Conservation (phyloP, 2,329 filamentous ascomycete genomes). For the Xylariomycetidae sp. region DNA sequence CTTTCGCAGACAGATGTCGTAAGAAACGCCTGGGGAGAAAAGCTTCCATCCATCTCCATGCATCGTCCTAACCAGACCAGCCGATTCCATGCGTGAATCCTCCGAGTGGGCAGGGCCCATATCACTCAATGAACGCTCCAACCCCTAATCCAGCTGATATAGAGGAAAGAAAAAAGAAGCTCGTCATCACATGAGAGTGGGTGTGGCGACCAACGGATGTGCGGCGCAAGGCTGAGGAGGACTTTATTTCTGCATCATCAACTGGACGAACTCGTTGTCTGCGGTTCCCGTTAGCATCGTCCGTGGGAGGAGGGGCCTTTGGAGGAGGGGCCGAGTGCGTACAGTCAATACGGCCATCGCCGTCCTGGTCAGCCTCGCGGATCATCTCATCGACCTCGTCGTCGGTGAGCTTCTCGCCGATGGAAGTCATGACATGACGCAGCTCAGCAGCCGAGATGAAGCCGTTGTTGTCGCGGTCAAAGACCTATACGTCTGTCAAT, state of each 20-base stretch:
- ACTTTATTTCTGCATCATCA: conserved; percentile 90
- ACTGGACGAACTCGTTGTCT: conserved; percentile 92
- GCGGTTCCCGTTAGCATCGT: conserved; percentile 30
- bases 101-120: too few relatives aligned
- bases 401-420: conserved; percentile 85
- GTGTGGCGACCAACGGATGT: conserved; percentile 18
- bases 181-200: conserved; percentile 20
- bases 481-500: conserved; percentile 45
- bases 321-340: conserved; percentile 29
- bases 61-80: too few relatives aligned
- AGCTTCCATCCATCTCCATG: too few relatives aligned
- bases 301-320: neutral
- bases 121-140: too few relatives aligned
- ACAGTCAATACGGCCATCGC: conserved; percentile 86
- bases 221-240: conserved; percentile 12
- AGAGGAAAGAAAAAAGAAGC: conserved; percentile 9
- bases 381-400: conserved; percentile 94
- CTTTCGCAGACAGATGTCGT: too few relatives aligned
- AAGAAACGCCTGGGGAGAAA: too few relatives aligned
- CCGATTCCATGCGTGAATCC: too few relatives aligned
- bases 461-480: conserved; percentile 86
- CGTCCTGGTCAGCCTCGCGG: conserved; percentile 82
- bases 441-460: conserved; percentile 86
- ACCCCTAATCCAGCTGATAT: neutral
- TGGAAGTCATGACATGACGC: conserved; percentile 87